A percentile compares a stretch with the other conserved stretches of the same genome.
Conservation (phyloP, 169 alveolate species). For the Eimeria falciformis region DNA sequence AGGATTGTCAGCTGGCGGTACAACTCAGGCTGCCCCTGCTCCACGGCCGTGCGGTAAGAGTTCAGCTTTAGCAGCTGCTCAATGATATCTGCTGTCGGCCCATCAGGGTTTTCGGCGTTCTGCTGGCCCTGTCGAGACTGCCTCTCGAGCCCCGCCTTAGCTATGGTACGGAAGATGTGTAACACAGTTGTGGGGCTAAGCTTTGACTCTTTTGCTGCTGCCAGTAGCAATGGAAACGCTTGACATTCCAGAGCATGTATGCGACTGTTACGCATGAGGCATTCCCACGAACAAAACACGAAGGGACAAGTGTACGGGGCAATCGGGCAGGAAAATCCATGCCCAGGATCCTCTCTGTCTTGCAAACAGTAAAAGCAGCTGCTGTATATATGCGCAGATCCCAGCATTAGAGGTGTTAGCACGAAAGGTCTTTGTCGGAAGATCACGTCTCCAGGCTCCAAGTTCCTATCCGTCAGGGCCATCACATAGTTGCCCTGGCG, state of each 20-base stretch:
- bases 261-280: conserved; percentile 87
- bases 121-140: conserved; percentile 28
- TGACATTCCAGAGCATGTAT: conserved; percentile 91
- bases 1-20: conserved; percentile 80
- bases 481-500: conserved; percentile 16
- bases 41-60: conserved; percentile 81
- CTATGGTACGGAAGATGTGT: conserved; percentile 81
- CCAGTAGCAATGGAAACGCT: conserved; percentile 81
- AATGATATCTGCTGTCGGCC: conserved; percentile 69
- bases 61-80: conserved; percentile 80
- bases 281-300: conserved; percentile 91
- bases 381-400: conserved; percentile 71
- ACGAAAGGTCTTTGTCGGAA: conserved; percentile 69
- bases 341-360: conserved; percentile 82
- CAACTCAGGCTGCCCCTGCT: conserved; percentile 82
- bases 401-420: conserved; percentile 69
- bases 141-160: conserved; percentile 81
- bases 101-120: neutral
- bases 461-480: conserved; percentile 51
- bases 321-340: conserved; percentile 87
- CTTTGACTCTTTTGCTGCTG: conserved; percentile 83
- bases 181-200: conserved; percentile 81
- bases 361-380: conserved; percentile 92
- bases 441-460: conserved; percentile 70
- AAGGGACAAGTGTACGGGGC: conserved; percentile 91